A percentile compares a stretch with the other conserved stretches of the same genome.
These are phyloP conservation scores for Eucalyptus pauciflora DNA, from an alignment of 345 rosid species.

Conservation along the genomic window DNA sequence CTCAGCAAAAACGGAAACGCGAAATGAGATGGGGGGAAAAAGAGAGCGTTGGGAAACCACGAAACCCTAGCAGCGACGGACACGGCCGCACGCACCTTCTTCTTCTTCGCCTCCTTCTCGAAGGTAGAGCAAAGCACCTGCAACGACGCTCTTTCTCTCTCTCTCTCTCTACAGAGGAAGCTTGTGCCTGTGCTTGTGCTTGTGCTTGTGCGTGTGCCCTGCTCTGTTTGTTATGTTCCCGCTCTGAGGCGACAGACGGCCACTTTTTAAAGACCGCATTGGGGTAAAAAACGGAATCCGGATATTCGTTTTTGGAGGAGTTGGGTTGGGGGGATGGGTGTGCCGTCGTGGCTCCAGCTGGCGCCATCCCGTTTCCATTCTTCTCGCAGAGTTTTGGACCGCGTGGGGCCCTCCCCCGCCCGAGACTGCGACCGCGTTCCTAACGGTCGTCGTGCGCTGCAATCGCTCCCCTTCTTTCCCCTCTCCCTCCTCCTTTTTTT, in stretches of 20 bases:
- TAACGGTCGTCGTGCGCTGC: neutral
- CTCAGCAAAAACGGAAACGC: neutral
- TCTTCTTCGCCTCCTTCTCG: neutral
- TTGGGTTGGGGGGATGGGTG: accelerated
- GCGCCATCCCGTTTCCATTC: neutral
- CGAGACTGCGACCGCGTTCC: neutral
- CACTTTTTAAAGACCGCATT: neutral
- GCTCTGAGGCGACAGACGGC: neutral
- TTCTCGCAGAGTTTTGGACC: neutral
- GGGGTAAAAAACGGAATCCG: neutral
- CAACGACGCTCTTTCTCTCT: neutral
- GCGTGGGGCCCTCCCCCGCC: neutral
- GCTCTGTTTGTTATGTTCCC: neutral
- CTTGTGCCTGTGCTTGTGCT: neutral
- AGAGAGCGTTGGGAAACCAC: neutral
- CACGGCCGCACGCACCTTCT: neutral
- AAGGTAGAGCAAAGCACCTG: neutral
- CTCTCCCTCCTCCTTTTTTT: neutral
- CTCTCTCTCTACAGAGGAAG: neutral
- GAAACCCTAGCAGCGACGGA: neutral
- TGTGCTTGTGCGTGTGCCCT: neutral
- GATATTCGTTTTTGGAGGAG: neutral
- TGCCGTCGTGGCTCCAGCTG: neutral
- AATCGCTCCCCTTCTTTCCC: neutral
- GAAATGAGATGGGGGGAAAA: neutral